These are phyloP conservation scores for Mrakia frigida DNA, from an alignment of 768 basidiomycete species.

Conservation along the genomic window DNA sequence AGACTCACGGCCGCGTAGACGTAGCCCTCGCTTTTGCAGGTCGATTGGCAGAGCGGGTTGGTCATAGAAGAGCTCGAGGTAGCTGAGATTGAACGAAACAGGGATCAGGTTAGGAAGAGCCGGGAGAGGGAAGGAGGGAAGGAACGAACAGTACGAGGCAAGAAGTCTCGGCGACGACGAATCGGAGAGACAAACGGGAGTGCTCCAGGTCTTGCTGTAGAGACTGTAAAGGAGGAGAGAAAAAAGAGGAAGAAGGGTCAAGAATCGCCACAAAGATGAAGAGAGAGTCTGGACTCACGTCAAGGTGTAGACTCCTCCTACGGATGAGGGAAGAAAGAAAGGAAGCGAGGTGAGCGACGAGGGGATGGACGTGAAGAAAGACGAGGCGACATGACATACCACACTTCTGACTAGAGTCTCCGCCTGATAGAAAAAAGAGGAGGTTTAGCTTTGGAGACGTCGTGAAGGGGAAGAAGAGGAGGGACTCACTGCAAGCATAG, in stretches of 20 bases:
- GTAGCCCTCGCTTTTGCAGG: not conserved
- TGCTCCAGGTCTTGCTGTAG: not conserved
- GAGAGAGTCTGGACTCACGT: not conserved
- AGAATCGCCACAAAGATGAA: no score
- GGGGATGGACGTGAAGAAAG: not conserved
- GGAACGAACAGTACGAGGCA: not conserved
- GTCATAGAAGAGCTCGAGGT: not conserved
- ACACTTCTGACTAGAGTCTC: not conserved
- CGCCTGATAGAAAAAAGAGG: not conserved
- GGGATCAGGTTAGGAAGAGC: no score
- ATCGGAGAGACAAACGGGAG: not conserved
- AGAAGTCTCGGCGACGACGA: not conserved
- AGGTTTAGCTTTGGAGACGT: no score
- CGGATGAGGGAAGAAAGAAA: not conserved
- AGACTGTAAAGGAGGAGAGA: not conserved
- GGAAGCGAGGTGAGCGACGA: not conserved
- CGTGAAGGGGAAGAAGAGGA: no score
- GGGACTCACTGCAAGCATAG: not conserved
- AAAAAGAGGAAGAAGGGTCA: not conserved
- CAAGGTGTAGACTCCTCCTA: not conserved
- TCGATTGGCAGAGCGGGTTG: not conserved
- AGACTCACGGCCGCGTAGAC: not conserved
- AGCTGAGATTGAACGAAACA: no score
- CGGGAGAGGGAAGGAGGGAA: no score
- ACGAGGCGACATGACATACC: not conserved